phyloP scores from a whole-genome alignment of 116 monocot species.

The Zostera marina region DNA sequence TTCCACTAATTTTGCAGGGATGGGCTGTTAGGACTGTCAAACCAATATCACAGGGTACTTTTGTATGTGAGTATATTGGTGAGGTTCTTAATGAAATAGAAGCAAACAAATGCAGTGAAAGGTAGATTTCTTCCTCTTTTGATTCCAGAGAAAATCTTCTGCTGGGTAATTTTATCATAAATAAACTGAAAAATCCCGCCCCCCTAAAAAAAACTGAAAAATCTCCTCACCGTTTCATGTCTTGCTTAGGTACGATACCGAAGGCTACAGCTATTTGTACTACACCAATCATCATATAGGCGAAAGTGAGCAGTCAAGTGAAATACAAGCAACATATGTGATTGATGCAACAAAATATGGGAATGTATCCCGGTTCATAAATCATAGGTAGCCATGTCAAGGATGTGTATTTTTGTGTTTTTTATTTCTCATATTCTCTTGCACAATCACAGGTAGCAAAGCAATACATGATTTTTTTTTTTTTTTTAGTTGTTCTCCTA shows the following conservation, averaged over 20 bases:
- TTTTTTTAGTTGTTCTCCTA: slow-evolving; percentile 67
- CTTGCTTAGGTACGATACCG: slow-evolving; percentile 24
- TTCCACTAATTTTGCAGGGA: slow-evolving; percentile 30
- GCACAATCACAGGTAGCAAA: neutral
- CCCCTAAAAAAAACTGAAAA: neutral
- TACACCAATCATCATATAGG: slow-evolving; percentile 57
- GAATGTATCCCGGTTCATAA: slow-evolving; percentile 91
- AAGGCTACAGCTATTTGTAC: slow-evolving; percentile 54
- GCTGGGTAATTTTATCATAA: neutral
- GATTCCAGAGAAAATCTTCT: neutral
- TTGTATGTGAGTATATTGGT: slow-evolving; percentile 86
- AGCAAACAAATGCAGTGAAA: slow-evolving; percentile 22
- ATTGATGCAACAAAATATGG: slow-evolving; percentile 80
- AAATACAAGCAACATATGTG: slow-evolving; percentile 31
- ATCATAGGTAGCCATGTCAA: slow-evolving; percentile 53
- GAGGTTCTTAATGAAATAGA: slow-evolving; percentile 46
- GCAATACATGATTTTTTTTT: neutral
- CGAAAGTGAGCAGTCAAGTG: slow-evolving; percentile 15
- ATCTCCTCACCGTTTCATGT: neutral
- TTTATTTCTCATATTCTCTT: neutral
- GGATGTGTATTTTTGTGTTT: neutral
- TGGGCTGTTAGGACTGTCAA: slow-evolving; percentile 84
- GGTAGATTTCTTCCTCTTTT: slow-evolving; percentile 16
- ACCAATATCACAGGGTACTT: slow-evolving; percentile 68
- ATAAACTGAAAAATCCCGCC: neutral